Base-by-base conservation (phyloP, 2,329 filamentous ascomycete genomes). In the Colletotrichum sp. region DNA sequence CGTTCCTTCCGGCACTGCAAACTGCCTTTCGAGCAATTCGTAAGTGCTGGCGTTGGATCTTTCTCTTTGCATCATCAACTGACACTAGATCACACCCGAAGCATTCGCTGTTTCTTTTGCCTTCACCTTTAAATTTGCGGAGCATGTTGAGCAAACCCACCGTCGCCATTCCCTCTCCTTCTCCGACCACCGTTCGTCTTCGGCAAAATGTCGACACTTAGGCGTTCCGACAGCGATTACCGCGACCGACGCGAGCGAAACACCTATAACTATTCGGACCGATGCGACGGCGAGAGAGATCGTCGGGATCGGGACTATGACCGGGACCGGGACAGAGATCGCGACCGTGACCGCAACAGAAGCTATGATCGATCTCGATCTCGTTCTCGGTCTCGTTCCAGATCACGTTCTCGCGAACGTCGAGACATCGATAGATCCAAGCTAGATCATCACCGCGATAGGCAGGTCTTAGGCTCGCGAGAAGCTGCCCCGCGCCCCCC, bases 301-400 rank as follows among this genome's bases (percentile, higher is more conserved):
- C 55, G 75, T 13, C 67, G 39, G 26, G 60, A 66, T 32, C 63
- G 61, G 24, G 65, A 75, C 43, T 36, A 48, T 12, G 65, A 61
- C 26, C 67, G 67, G n/a, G 59, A 64, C 4, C 15, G 30, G 10
- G 61, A 67, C 65, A 32, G 67, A 24, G 76, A 78, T 57, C 71
- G 80, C 34, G 79, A 74, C 52, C 72, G 75, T 5, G 72, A 82
- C 52, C 52, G 52, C 21, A 26, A 57, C 52, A 28, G 59, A 13
- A 13, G 30, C 30, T 28, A 39, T 21, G 60, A 28, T 8, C 43
- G 67, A 10, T 71, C 72, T 52, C 52, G 52, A 4, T 72, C 71
- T n/a, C 65, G 32, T 24, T 72, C 71, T n/a, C 71, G 64, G 34
- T 61, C 28, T n/a, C 59, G 48, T n/a, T 18, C 7, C 10, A 21